Conservation (phyloP, 176 grass and related monocot genomes). For the Leersia perrieri region DNA sequence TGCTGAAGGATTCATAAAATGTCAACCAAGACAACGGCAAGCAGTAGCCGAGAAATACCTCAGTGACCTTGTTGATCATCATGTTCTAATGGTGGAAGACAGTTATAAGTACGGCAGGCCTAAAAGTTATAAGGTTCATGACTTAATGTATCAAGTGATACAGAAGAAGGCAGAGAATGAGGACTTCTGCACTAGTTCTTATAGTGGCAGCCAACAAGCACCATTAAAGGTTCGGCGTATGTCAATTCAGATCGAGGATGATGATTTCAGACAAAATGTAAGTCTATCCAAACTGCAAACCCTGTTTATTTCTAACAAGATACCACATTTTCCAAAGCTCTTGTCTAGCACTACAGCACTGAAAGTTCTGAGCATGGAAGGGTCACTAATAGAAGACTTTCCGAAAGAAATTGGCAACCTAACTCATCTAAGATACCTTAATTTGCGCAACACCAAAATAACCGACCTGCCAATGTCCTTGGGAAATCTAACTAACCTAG, state of each 20-base stretch:
- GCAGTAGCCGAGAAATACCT: background rate
- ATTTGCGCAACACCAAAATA: background rate
- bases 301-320: background rate
- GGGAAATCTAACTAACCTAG: constrained; percentile 19
- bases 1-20: constrained; percentile 23
- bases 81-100: constrained; percentile 10
- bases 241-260: background rate
- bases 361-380: constrained; percentile 12
- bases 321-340: background rate
- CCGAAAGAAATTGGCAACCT: background rate
- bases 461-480: background rate
- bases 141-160: constrained; percentile 23
- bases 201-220: background rate
- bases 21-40: background rate
- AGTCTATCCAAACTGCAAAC: constrained; percentile 16
- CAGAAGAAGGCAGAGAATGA: constrained; percentile 4
- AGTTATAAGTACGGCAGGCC: constrained; percentile 13
- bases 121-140: constrained; percentile 26
- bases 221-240: background rate
- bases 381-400: background rate
- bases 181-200: constrained; percentile 2
- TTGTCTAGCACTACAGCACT: constrained; percentile 1
- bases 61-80: background rate
- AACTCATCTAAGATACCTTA: constrained; percentile 26
- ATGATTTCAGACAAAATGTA: background rate